Evolutionary conservation across 148 eudicot genomes (phyloP).

Genomic region (Fallopia convolvulus): DNA sequence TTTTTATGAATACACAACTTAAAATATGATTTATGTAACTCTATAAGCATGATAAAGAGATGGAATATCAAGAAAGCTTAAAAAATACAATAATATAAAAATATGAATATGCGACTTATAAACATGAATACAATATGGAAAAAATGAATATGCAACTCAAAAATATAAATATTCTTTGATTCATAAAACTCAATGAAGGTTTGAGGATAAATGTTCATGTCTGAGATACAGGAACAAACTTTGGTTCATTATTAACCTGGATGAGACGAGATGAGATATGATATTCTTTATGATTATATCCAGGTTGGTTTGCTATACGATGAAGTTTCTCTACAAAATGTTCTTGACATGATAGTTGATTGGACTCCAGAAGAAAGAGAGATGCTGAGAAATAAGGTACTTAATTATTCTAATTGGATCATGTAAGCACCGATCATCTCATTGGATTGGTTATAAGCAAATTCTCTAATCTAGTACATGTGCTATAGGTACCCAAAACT

Average conservation of each 20-base stretch:
- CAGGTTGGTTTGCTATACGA: slow-evolving; percentile 94
- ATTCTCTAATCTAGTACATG: background rate
- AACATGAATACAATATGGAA: no score
- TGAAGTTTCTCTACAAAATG: slow-evolving; percentile 72
- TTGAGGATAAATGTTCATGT: background rate
- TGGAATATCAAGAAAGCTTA: no score
- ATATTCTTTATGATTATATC: slow-evolving; percentile 16
- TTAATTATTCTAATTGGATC: background rate
- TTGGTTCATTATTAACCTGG: background rate
- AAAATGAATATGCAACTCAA: no score
- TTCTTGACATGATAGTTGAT: slow-evolving; percentile 76
- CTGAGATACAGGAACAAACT: background rate
- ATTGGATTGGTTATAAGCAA: no score
- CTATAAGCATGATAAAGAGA: no score
- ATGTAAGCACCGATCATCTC: no score
- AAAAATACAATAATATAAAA: no score
- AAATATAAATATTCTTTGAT: no score
- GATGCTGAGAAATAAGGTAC: slow-evolving; percentile 87
- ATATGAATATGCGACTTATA: no score
- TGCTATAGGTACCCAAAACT: slow-evolving; percentile 65
- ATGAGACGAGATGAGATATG: background rate
- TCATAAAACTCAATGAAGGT: background rate
- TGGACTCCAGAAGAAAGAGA: slow-evolving; percentile 89
- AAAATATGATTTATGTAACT: no score
- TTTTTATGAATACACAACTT: no score